phyloP scores from a whole-genome alignment of 345 rosid genomes.

The Acer campestre region DNA sequence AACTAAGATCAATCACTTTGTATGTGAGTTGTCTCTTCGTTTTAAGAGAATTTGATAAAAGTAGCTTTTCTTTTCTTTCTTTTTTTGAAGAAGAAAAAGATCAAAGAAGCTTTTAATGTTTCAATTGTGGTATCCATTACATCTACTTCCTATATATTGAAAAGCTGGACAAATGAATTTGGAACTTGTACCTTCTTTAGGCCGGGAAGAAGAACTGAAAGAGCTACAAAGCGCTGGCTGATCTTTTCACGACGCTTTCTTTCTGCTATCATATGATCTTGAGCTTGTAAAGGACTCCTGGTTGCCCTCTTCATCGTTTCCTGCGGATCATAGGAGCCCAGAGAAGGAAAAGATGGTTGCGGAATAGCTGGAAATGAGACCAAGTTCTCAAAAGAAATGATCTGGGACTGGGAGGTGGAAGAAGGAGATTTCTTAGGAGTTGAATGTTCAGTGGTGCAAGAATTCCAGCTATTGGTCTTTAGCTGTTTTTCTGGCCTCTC shows the following conservation, averaged over 20 bases:
- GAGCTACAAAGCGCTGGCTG: slow-evolving; percentile 59
- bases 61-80: too few relatives aligned
- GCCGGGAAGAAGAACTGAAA: slow-evolving; percentile 69
- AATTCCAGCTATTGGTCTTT: slow-evolving; percentile 34
- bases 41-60: background rate
- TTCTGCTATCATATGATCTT: slow-evolving; percentile 77
- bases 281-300: slow-evolving; percentile 45
- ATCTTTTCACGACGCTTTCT: slow-evolving; percentile 79
- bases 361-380: slow-evolving; percentile 25
- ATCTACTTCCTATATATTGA: background rate
- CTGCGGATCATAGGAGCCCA: slow-evolving; percentile 5
- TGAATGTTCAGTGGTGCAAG: slow-evolving; percentile 24
- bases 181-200: slow-evolving; percentile 55
- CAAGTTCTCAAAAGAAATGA: slow-evolving; percentile 48
- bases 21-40: background rate
- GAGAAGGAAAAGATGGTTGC: slow-evolving; percentile 15
- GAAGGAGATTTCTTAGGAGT: slow-evolving; percentile 33
- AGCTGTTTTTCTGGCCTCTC: slow-evolving; percentile 39
- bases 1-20: background rate
- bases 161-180: too few relatives aligned
- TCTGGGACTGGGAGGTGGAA: slow-evolving; percentile 28
- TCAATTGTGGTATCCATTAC: background rate
- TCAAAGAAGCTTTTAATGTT: too few relatives aligned
- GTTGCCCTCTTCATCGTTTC: slow-evolving; percentile 19
- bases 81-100: too few relatives aligned